Percentiles rank a stretch among this genome's conserved stretches.
phyloP scores from a whole-genome alignment of 2,329 filamentous ascomycete species.

The Neofusicoccum laricinum region DNA sequence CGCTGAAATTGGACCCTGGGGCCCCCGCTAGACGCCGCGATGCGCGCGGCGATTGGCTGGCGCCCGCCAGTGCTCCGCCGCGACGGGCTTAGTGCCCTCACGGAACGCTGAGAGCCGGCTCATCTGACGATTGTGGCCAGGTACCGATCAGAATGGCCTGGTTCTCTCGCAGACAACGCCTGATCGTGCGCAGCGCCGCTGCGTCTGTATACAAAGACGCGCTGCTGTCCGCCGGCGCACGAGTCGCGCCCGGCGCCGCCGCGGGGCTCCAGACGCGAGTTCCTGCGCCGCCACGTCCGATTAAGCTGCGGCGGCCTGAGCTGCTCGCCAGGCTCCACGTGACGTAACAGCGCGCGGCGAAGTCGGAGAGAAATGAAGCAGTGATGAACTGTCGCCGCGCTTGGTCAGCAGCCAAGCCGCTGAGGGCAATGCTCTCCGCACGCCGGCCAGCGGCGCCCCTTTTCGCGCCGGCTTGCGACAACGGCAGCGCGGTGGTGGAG shows the following conservation, averaged over 20 bases:
- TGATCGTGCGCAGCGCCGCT: not conserved
- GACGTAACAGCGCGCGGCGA: slow-evolving; percentile 4
- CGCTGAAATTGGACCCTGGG: not conserved
- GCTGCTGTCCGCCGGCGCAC: not conserved
- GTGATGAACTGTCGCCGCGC: not conserved
- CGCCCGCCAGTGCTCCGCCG: not conserved
- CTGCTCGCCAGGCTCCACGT: not conserved
- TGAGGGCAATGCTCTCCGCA: not conserved
- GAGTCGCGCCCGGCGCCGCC: not conserved
- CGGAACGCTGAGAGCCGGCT: not conserved
- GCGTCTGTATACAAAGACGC: not conserved
- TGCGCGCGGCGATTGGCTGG: not conserved
- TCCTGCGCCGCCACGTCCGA: not conserved
- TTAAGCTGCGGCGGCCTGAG: not conserved
- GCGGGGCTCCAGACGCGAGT: slow-evolving; percentile 1
- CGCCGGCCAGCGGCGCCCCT: not conserved
- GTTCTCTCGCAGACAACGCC: not conserved
- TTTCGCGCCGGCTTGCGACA: not conserved
- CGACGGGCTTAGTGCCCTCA: not conserved
- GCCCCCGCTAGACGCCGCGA: not conserved
- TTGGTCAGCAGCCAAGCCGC: not conserved
- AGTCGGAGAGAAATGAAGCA: slow-evolving; percentile 7
- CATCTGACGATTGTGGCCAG: not conserved
- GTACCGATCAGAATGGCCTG: not conserved
- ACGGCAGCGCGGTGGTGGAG: not conserved